Base-by-base conservation (phyloP, 1,284 basidiomycete species). In the Amylostereum areolatum region DNA sequence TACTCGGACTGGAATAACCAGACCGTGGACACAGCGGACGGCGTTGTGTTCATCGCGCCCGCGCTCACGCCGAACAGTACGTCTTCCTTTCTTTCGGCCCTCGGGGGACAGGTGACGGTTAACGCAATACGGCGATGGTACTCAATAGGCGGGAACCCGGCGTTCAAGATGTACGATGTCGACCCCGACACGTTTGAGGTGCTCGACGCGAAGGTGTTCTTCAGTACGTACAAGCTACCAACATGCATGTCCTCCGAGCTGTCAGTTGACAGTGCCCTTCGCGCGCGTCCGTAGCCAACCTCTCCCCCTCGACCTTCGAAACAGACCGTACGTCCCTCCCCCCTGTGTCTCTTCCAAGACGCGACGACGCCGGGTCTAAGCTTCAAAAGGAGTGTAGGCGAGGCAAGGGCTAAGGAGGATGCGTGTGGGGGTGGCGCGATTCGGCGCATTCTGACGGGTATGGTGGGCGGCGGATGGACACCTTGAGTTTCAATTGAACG, bases 61-160 rank as follows among this genome's bases (percentile, higher is more conserved):
- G 75, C 80, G 2, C 55, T 82, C 33, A 83, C 80, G 2, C 80
- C 81, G 1, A 71, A 72, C 46, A 72, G 78, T 78, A 52, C 47
- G 66, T 57, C n/a, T 27, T 9, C n/a, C 47, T 44, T 32, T 25
- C n/a, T n/a, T n/a, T n/a, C n/a, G n/a, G 24, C n/a, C n/a, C 24
- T 24, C 4, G 6, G 24, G 27, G 18, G 25, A 7, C 27, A n/a
- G n/a, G n/a, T n/a, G n/a, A 18, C 29, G 33, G n/a, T n/a, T n/a
- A n/a, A n/a, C n/a, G n/a, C n/a, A n/a, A n/a, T n/a, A n/a, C n/a
- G n/a, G n/a, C n/a, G n/a, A n/a, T n/a, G n/a, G n/a, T n/a, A n/a
- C n/a, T 10, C 18, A 28, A 12, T 55, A 74, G 72, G 66, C 48
- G 71, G 70, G 2, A 77, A 79, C 53, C 74, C 76, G 1, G 74